Evolutionary conservation across 768 basidiomycete species (phyloP).

Genomic region (Termitomyces sp.): DNA sequence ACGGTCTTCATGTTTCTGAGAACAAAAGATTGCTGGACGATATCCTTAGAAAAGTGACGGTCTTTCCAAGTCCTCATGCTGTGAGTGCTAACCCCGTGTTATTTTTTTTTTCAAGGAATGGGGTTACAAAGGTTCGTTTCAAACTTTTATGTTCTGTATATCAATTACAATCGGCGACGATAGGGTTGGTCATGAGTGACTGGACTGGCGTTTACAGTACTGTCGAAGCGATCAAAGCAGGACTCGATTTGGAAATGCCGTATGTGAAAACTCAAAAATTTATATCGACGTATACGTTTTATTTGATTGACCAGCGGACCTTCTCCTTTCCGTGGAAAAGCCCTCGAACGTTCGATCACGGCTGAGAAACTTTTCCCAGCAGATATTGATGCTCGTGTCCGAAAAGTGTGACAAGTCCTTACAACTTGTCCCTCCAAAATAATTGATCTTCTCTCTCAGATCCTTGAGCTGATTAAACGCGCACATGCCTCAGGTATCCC

Average conservation of each 20-base stretch:
- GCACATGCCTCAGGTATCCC: constrained; percentile 51
- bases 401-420: constrained; percentile 21
- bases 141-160: neutral
- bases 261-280: constrained; percentile 26
- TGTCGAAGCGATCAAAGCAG: constrained; percentile 51
- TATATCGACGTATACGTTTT: constrained; percentile 26
- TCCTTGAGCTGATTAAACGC: constrained; percentile 43
- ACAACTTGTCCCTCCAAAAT: neutral
- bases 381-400: constrained; percentile 37
- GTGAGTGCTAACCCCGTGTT: neutral
- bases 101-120: constrained; percentile 53
- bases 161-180: neutral
- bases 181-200: constrained; percentile 57
- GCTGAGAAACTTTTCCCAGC: constrained; percentile 38
- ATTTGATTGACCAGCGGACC: constrained; percentile 32
- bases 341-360: constrained; percentile 34
- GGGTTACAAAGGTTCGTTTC: constrained; percentile 45
- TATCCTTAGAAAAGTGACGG: constrained; percentile 43
- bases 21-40: constrained; percentile 43
- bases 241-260: constrained; percentile 65
- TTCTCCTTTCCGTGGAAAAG: constrained; percentile 42
- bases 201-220: constrained; percentile 51
- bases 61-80: neutral
- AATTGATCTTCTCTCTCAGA: constrained; percentile 20
- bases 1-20: constrained; percentile 59